phyloP scores from a whole-genome alignment of 139 green algal genomes.

The Chlamydomonas applanata region DNA sequence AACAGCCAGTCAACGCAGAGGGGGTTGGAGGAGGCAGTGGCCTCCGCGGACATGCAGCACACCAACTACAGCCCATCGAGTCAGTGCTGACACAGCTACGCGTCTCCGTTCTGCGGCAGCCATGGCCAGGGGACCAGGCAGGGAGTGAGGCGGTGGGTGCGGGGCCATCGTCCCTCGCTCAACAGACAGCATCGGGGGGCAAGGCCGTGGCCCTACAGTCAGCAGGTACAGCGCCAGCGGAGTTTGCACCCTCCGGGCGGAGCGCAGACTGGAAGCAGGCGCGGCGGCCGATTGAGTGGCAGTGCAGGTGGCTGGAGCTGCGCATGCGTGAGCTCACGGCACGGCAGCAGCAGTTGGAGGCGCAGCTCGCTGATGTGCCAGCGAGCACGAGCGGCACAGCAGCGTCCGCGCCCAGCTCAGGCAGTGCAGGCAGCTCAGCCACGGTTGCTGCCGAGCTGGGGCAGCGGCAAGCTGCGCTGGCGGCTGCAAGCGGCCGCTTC shows the following conservation, averaged over 20 bases:
- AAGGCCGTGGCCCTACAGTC: neutral
- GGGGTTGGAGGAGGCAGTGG: neutral
- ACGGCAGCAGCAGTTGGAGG: conserved; percentile 18
- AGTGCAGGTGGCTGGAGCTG: conserved; percentile 49
- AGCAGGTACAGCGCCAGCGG: too few species aligned
- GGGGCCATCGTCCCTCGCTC: neutral
- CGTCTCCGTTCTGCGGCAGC: conserved; percentile 5
- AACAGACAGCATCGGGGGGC: conserved; percentile 4
- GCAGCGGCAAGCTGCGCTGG: neutral
- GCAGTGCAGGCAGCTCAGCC: neutral
- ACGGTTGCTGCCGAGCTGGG: neutral
- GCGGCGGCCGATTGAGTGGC: conserved; percentile 26
- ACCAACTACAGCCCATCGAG: conserved; percentile 8
- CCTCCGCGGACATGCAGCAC: neutral
- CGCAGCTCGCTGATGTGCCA: conserved; percentile 19
- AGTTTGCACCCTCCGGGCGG: neutral
- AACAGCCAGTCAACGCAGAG: conserved; percentile 19
- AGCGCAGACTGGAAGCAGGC: conserved; percentile 34
- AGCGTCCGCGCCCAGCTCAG: conserved; percentile 5
- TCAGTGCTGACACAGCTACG: conserved; percentile 15
- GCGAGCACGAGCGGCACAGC: conserved; percentile 7
- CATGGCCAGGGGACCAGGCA: conserved; percentile 1
- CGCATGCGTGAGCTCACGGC: conserved; percentile 41
- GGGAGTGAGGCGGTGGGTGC: neutral
- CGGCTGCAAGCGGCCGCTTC: neutral